Evolutionary conservation across 2,329 filamentous ascomycete species (phyloP).

Genomic region (Scolecobasidium constrictum): DNA sequence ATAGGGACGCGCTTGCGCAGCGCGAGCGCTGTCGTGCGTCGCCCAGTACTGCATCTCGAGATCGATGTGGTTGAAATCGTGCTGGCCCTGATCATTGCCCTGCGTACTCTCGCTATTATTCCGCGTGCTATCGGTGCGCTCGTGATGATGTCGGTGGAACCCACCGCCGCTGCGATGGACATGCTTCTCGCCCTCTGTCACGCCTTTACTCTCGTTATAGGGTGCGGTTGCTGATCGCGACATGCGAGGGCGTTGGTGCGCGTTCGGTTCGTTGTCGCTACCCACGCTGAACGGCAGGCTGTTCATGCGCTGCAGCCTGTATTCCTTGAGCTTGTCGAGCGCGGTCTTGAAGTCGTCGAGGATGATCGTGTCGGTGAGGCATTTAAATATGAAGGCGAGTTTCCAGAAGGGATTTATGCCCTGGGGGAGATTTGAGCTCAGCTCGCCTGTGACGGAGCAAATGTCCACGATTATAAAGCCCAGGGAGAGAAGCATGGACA

Average conservation of each 20-base stretch:
- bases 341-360: constrained; percentile 59
- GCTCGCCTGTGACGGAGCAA: constrained; percentile 43
- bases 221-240: background rate
- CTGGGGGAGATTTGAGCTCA: constrained; percentile 29
- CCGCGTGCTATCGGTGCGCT: background rate
- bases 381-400: constrained; percentile 54
- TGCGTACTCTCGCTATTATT: background rate
- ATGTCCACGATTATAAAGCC: constrained; percentile 52
- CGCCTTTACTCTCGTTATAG: constrained; percentile 4
- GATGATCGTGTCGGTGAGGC: constrained; percentile 54
- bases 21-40: too few species aligned
- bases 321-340: constrained; percentile 34
- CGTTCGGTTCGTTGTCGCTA: background rate
- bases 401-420: constrained; percentile 60
- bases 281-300: background rate
- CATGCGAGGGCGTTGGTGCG: background rate
- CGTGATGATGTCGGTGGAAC: background rate
- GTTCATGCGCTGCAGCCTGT: constrained; percentile 28
- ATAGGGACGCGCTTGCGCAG: too few species aligned
- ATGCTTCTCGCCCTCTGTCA: background rate
- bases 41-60: constrained; percentile 3
- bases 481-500: constrained; percentile 49
- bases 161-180: too few species aligned
- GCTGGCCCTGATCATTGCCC: background rate
- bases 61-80: background rate